phyloP scores from a whole-genome alignment of 768 basidiomycete species.

The Boletus pseudo-olivaceus region DNA sequence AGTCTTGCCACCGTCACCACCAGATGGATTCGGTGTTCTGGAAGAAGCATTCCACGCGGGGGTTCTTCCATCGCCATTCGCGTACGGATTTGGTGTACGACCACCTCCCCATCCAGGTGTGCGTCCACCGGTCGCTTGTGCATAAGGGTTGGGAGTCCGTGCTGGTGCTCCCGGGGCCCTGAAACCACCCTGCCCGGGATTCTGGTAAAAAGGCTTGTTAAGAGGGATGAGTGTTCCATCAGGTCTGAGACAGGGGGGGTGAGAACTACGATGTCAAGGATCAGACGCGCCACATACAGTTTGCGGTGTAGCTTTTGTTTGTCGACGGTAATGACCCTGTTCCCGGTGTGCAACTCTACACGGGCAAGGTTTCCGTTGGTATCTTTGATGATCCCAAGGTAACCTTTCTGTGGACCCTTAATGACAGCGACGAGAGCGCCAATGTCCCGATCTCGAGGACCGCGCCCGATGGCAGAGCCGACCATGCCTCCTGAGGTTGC shows the following conservation, averaged over 20 bases:
- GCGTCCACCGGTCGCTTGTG: conserved; percentile 36
- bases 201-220: conserved; percentile 33
- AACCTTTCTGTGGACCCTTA: conserved; percentile 88
- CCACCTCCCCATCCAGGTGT: conserved; percentile 38
- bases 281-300: conserved; percentile 48
- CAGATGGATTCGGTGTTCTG: conserved; percentile 69
- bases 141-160: conserved; percentile 45
- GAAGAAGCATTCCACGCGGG: conserved; percentile 63
- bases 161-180: conserved; percentile 39
- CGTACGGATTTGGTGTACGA: conserved; percentile 70
- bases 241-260: conserved; percentile 38
- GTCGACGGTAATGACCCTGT: conserved; percentile 84
- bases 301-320: conserved; percentile 73
- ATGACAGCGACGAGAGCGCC: conserved; percentile 75
- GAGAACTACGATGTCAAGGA: neutral
- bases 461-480: conserved; percentile 77
- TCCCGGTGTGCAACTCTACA: conserved; percentile 87
- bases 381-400: conserved; percentile 91
- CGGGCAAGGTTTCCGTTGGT: conserved; percentile 83
- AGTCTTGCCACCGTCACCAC: conserved; percentile 54
- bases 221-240: conserved; percentile 56
- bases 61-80: conserved; percentile 52
- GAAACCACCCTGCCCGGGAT: conserved; percentile 19
- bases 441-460: conserved; percentile 78
- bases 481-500: conserved; percentile 71